A percentile compares a stretch with the other conserved stretches of the same genome.
Evolutionary conservation across 192 early-diverging fungal species (phyloP).

Genomic region (Radiomyces spectabilis): DNA sequence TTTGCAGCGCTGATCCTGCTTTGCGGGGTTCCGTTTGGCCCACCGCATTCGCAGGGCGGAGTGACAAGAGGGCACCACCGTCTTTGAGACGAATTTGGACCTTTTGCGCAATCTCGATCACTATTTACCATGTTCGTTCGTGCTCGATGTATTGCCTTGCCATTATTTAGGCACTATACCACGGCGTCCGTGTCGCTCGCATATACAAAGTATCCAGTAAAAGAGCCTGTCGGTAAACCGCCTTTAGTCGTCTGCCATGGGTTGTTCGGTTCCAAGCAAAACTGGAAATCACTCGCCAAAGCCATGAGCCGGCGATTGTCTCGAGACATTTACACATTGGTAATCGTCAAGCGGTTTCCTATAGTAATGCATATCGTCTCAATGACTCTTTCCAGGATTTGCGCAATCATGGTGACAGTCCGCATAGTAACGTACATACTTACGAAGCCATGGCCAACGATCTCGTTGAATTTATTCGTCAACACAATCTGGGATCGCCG

Average conservation of each 20-base stretch:
- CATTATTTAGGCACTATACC: too few species aligned
- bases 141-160: too few species aligned
- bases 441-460: constrained; percentile 75
- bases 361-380: neutral
- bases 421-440: constrained; percentile 51
- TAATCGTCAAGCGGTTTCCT: constrained; percentile 1
- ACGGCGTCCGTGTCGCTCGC: too few species aligned
- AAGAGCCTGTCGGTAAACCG: too few species aligned
- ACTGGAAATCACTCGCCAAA: constrained; percentile 81
- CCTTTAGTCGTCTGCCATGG: constrained; percentile 80
- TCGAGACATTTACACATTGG: constrained; percentile 57
- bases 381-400: constrained; percentile 49
- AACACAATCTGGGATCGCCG: constrained; percentile 43
- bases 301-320: constrained; percentile 53
- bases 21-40: too few species aligned
- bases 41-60: too few species aligned
- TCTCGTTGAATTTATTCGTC: constrained; percentile 52
- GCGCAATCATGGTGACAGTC: constrained; percentile 90
- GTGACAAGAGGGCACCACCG: too few species aligned
- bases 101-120: too few species aligned
- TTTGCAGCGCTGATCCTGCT: too few species aligned
- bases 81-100: too few species aligned
- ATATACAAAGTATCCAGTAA: too few species aligned
- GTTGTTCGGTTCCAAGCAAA: constrained; percentile 89
- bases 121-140: too few species aligned